Base-by-base conservation (phyloP, 163 green algal species). In the Scenedesmus sp. region DNA sequence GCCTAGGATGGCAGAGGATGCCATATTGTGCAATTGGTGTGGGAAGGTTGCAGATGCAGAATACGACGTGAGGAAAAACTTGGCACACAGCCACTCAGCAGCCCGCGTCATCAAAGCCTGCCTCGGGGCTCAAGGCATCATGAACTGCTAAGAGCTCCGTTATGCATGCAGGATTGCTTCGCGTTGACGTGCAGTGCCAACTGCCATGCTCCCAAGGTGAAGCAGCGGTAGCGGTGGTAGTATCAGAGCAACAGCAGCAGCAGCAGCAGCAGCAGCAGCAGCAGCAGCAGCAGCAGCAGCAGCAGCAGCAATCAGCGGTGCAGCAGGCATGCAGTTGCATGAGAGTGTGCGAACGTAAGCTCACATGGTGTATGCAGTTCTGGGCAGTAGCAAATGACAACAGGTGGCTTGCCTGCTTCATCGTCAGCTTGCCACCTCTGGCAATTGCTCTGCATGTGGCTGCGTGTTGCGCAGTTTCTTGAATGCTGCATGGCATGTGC, bases 161-260 rank as follows among this genome's bases (percentile, higher is more conserved):
- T 6, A 2, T 76, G 7, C 65, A 40, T 40, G 30, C 65, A 76
- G 65, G 30, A 40, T 40, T 76, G 65, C 65, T 76, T 76, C 40
- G 65, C 65, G 2, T 76, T 76, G 65, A 40, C 65, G 30, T 76
- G 65, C 65, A 76, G 65, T 76, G 65, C 65, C 65, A 76, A 76
- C 65, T 76, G 65, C 65, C 65, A 76, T 40, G 65, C 65, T 40
- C 65, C 65, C 30, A 76, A 76, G 65, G 65, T 76, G 9, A 76
- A 30, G 65, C 65, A 56, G 49, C 49, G 15, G 49, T 56, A 56
- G 49, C 49, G n/a, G n/a, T n/a, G n/a, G n/a, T n/a, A n/a, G n/a
- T n/a, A n/a, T n/a, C n/a, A n/a, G n/a, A 56, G 49, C 49, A 56
- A 13, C 49, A 56, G 49, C 49, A 76, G 30, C 30, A 22, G 30